Percentiles rank a stretch among this genome's conserved stretches.
Conservation (phyloP, 768 basidiomycete species). For the Panaeolus cyanescens region DNA sequence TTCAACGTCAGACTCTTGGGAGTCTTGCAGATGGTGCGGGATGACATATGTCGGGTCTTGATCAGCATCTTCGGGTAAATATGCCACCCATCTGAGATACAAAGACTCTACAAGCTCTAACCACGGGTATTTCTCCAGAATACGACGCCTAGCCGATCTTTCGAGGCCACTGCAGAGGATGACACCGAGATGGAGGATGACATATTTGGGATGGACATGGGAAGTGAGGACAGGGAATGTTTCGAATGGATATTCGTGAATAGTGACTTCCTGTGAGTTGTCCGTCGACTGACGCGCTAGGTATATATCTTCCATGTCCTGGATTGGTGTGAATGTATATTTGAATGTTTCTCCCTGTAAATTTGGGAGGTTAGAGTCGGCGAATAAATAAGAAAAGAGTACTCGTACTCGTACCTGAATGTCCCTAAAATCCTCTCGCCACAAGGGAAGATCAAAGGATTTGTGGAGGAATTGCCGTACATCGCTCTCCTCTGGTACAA, state of each 20-base stretch:
- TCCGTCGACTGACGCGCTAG: neutral
- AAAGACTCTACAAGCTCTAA: neutral
- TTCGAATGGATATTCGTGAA: neutral
- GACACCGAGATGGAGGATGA: neutral
- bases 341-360: too few species aligned
- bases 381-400: too few species aligned
- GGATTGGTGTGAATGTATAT: too few species aligned
- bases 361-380: too few species aligned
- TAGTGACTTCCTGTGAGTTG: neutral
- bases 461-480: neutral
- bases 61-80: neutral
- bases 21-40: too few species aligned
- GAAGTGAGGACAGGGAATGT: neutral
- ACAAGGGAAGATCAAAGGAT: neutral
- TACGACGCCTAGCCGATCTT: neutral
- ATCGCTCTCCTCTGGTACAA: neutral
- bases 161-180: neutral
- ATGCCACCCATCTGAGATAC: neutral
- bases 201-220: neutral
- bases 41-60: too few species aligned
- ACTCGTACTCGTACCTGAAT: too few species aligned
- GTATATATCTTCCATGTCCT: too few species aligned
- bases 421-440: neutral
- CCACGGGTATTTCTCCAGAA: neutral
- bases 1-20: too few species aligned